These are phyloP conservation scores for Metroxylon sagu DNA, from an alignment of 176 grass and related monocot species.

Conservation along the genomic window DNA sequence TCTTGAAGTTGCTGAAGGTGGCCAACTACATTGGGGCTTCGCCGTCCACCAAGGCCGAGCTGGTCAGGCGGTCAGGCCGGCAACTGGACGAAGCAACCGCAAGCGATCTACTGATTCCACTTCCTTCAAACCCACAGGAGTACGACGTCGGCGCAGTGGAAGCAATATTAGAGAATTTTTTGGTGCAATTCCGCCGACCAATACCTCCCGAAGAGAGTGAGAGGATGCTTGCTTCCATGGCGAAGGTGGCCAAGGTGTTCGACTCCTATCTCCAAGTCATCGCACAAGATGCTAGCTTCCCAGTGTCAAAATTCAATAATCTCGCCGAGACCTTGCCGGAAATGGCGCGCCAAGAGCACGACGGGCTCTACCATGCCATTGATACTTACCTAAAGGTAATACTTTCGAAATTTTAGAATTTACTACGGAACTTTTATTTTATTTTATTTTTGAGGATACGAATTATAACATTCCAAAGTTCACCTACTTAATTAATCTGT, in stretches of 20 bases:
- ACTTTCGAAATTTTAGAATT: not conserved
- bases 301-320: conserved; percentile 59
- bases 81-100: conserved; percentile 62
- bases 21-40: conserved; percentile 61
- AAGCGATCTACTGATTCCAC: conserved; percentile 58
- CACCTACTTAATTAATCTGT: too few species aligned
- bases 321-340: conserved; percentile 67
- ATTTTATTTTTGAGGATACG: too few species aligned
- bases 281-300: conserved; percentile 32
- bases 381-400: conserved; percentile 74
- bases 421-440: too few species aligned
- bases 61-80: conserved; percentile 48
- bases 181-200: conserved; percentile 44
- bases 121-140: conserved; percentile 25
- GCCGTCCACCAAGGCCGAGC: conserved; percentile 71
- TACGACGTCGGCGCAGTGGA: conserved; percentile 66
- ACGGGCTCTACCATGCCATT: conserved; percentile 70
- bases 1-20: conserved; percentile 64
- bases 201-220: conserved; percentile 29
- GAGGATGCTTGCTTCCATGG: conserved; percentile 48
- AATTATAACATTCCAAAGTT: too few species aligned
- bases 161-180: conserved; percentile 60
- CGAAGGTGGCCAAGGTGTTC: conserved; percentile 39
- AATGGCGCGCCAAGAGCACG: conserved; percentile 52
- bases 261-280: conserved; percentile 62